A percentile compares a stretch with the other conserved stretches of the same genome.
phyloP scores from a whole-genome alignment of 768 basidiomycete genomes.

The Boletus huronensis region DNA sequence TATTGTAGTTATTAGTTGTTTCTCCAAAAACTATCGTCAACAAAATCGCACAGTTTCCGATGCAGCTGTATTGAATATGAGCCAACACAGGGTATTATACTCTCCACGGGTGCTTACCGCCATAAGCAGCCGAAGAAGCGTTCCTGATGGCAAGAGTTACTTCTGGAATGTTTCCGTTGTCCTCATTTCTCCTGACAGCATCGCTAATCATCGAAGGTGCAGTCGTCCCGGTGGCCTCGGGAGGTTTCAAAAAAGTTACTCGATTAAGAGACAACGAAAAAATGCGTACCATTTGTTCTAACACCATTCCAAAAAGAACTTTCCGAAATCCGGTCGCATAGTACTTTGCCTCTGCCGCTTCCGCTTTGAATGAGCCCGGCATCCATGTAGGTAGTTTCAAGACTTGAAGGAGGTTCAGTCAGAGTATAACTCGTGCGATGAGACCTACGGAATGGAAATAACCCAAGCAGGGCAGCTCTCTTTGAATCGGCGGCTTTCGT shows the following conservation, averaged over 20 bases:
- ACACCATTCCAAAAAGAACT: constrained; percentile 22
- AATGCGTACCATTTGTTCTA: constrained; percentile 20
- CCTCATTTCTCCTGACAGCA: constrained; percentile 19
- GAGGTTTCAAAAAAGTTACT: background rate
- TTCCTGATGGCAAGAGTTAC: constrained; percentile 19
- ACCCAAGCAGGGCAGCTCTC: constrained; percentile 18
- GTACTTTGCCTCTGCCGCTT: constrained; percentile 12
- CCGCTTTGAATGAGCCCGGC: constrained; percentile 22
- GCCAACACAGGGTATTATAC: background rate
- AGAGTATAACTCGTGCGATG: background rate
- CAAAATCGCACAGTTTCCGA: constrained; percentile 25
- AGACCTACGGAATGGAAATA: constrained; percentile 29
- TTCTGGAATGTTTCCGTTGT: constrained; percentile 16
- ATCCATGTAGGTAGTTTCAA: constrained; percentile 26
- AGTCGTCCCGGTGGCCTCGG: constrained; percentile 16
- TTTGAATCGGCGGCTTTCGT: constrained; percentile 15
- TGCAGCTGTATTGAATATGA: constrained; percentile 17
- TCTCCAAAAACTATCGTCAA: background rate
- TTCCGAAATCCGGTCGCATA: constrained; percentile 18
- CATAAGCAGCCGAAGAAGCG: constrained; percentile 24
- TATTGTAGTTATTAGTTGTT: background rate
- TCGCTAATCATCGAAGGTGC: constrained; percentile 22
- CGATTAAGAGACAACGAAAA: background rate
- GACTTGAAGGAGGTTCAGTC: constrained; percentile 13
- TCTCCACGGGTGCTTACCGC: constrained; percentile 9